Conservation (phyloP, 2,329 filamentous ascomycete species). For the Phialocephala sp. region DNA sequence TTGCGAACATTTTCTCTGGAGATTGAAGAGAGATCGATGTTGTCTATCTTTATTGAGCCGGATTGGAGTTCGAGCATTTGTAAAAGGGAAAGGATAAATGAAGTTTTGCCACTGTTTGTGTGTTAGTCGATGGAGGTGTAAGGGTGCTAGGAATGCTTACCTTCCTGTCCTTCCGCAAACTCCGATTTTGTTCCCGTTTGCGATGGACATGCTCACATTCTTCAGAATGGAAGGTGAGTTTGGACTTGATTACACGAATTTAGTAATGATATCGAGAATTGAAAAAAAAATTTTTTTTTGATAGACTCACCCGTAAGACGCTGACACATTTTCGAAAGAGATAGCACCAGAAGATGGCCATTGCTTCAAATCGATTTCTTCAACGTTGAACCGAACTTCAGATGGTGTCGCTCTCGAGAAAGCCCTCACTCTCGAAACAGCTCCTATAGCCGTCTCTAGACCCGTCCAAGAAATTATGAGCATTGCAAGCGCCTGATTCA, state of each 20-base stretch:
- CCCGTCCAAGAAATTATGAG: conserved; percentile 56
- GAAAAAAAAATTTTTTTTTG: neutral
- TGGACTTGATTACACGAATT: too few relatives aligned
- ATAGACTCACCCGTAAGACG: neutral
- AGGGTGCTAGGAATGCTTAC: neutral
- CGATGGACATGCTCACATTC: neutral
- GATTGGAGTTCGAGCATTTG: conserved; percentile 67
- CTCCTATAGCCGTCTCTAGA: conserved; percentile 63
- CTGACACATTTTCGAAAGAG: neutral
- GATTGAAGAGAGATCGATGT: conserved; percentile 47
- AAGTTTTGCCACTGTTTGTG: conserved; percentile 51
- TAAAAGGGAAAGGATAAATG: conserved; percentile 53
- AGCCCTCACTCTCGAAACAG: conserved; percentile 59
- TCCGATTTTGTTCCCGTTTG: conserved; percentile 53
- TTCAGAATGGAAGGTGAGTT: neutral
- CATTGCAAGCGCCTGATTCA: conserved; percentile 48
- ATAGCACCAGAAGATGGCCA: conserved; percentile 44
- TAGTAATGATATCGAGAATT: too few relatives aligned
- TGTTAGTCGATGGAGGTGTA: neutral
- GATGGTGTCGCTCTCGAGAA: conserved; percentile 51
- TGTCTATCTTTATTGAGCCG: conserved; percentile 43
- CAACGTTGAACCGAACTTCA: conserved; percentile 43
- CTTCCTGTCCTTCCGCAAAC: conserved; percentile 51
- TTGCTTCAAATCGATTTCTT: conserved; percentile 5
- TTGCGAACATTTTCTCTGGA: conserved; percentile 47